Percentiles rank a stretch among this genome's conserved stretches.
phyloP scores from a whole-genome alignment of 441 rosid species.

The Aquilaria agallochum region DNA sequence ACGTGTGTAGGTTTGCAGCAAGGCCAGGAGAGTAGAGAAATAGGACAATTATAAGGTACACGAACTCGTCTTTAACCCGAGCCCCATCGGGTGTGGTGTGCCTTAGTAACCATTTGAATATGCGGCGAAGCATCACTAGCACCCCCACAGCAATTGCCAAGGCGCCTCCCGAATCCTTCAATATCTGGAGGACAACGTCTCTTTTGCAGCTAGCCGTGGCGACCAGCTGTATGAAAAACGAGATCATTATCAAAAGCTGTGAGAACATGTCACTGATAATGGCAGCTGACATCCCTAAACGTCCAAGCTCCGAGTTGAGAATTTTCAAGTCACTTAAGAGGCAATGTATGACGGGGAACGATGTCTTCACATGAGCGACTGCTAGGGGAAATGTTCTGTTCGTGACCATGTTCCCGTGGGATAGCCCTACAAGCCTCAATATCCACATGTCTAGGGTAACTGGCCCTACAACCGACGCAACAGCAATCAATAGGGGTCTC shows the following conservation, averaged over 20 bases:
- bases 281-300: constrained; percentile 29
- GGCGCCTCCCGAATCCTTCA: background rate
- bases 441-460: background rate
- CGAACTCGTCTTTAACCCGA: constrained; percentile 19
- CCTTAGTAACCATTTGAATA: constrained; percentile 21
- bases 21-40: constrained; percentile 3
- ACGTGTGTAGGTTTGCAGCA: background rate
- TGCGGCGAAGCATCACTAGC: constrained; percentile 3
- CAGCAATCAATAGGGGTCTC: constrained; percentile 10
- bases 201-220: too few species aligned
- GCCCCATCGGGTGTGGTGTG: constrained; percentile 23
- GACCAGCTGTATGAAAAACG: too few species aligned
- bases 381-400: background rate
- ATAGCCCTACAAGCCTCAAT: background rate
- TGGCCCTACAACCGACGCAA: constrained; percentile 10
- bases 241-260: background rate
- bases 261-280: constrained; percentile 22
- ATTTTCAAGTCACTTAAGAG: constrained; percentile 31
- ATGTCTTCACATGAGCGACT: background rate
- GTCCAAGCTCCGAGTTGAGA: constrained; percentile 36
- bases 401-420: background rate
- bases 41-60: constrained; percentile 13
- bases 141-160: background rate
- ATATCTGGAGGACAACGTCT: too few species aligned
- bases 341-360: constrained; percentile 20